Percentiles rank a stretch among this genome's conserved stretches.
Conservation (phyloP, 768 basidiomycete species). For the Lactarius indigo region DNA sequence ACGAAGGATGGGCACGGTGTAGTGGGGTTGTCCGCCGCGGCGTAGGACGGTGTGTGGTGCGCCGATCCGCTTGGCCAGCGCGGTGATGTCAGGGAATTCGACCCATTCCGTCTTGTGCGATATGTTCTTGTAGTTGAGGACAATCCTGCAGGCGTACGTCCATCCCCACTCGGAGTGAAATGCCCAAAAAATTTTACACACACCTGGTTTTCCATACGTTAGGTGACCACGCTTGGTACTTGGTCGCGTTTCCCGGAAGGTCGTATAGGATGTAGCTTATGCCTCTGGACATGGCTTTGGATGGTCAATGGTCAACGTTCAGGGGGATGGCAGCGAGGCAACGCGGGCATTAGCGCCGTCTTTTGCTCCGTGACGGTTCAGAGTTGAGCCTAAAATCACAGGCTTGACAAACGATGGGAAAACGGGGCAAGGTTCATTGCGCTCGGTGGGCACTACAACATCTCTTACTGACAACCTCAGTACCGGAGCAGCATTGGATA, state of each 20-base stretch:
- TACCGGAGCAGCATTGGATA: no score
- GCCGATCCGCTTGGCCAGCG: conserved; percentile 35
- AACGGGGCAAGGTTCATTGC: no score
- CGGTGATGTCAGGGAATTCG: conserved; percentile 49
- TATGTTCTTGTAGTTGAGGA: conserved; percentile 40
- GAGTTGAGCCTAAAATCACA: not conserved
- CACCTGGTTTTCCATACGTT: conserved; percentile 35
- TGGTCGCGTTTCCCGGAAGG: conserved; percentile 15
- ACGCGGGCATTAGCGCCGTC: not conserved
- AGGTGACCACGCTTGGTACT: conserved; percentile 32
- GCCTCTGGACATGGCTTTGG: not conserved
- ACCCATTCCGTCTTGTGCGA: conserved; percentile 49
- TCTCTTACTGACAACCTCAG: no score
- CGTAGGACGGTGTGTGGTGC: conserved; percentile 36
- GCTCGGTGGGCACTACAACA: no score
- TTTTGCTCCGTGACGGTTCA: not conserved
- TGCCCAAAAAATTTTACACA: not conserved
- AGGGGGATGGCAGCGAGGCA: not conserved
- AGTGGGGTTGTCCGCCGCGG: conserved; percentile 33
- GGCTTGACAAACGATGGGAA: no score
- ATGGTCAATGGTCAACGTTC: conserved; percentile 7
- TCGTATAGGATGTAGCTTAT: conserved; percentile 19
- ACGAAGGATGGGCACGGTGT: conserved; percentile 47
- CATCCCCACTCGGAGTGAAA: not conserved
- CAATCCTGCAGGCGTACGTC: conserved; percentile 28